Evolutionary conservation across 495 filamentous ascomycete genomes (phyloP), one percentile per base, ranked within the genome.

Genomic region (Trichoderma gamsii): DNA sequence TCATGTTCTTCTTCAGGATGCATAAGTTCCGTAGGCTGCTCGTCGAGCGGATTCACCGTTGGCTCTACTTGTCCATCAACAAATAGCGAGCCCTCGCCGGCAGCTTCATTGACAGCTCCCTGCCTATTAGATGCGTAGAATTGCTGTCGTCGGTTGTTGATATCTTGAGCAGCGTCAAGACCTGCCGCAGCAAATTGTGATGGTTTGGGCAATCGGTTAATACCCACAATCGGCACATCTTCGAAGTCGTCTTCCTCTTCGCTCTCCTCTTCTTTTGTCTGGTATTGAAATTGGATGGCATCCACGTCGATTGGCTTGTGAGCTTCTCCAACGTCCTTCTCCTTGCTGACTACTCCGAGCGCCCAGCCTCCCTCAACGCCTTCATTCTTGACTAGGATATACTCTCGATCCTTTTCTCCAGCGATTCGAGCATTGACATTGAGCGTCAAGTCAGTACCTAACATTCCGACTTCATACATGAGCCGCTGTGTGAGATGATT

Each of bases 321-420:
- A 63, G 85, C 83, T 51, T 89, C 81, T 0, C 92, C 92, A 65
- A 86, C 83, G 44, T 90, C 84, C 73, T 90, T 96, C 56, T 92
- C 86, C 63, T 79, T 90, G 35, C 88, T 90, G 25, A 99, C 93
- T 44, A 99, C 95, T 56, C 95, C 95, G 15, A 99, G 80, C 1
- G 93, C 92, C 92, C 92, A 99, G n/a, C 95, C 95, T 52, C 96
- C 96, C 77, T 96, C 95, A 11, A 94, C 91, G 6, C 91, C 90
- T 65, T 91, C 91, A 73, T 99, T 97, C 76, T 94, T 96, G 38
- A 99, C 94, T 3, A 99, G 82, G 41, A 98, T 92, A 74, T 99
- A 99, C 76, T 99, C 95, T 67, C 90, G 88, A 11, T 89, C 92
- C 70, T 88, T 92, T 73, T 98, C 94, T 32, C 96, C 92, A 0